These are phyloP conservation scores for Tarenaya hassleriana DNA, from an alignment of 345 rosid genomes.

Conservation along the genomic window DNA sequence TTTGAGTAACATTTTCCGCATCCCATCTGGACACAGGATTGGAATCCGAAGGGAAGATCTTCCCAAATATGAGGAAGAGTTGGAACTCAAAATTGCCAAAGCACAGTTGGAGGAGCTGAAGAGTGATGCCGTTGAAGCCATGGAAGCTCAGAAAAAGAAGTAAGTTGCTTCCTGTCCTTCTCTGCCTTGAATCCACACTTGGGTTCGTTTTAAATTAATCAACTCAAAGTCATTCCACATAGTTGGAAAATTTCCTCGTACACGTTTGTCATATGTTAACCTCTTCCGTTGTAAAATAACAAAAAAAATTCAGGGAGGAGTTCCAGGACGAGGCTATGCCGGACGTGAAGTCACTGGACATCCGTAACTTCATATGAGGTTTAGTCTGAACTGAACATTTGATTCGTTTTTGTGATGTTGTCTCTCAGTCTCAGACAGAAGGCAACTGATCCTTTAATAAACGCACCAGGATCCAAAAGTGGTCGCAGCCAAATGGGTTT, in stretches of 20 bases:
- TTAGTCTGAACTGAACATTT: too few relatives aligned
- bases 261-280: too few relatives aligned
- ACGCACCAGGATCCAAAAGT: too few relatives aligned
- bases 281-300: background rate
- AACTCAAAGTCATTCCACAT: too few relatives aligned
- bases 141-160: constrained; percentile 96
- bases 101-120: constrained; percentile 86
- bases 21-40: too few relatives aligned
- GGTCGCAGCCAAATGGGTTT: too few relatives aligned
- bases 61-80: constrained; percentile 78
- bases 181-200: constrained; percentile 1
- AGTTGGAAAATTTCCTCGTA: too few relatives aligned
- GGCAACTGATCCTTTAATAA: too few relatives aligned
- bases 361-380: constrained; percentile 74
- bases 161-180: constrained; percentile 18
- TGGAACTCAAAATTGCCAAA: constrained; percentile 76
- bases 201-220: too few relatives aligned
- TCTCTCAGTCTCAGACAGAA: too few relatives aligned
- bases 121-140: constrained; percentile 85
- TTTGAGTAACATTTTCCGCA: too few relatives aligned
- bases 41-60: constrained; percentile 81
- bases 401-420: too few relatives aligned
- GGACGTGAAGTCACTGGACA: constrained; percentile 81
- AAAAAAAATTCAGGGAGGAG: constrained; percentile 58
- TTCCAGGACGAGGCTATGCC: constrained; percentile 76